Percentiles rank a stretch among this genome's conserved stretches.
Evolutionary conservation across 306 rosid genomes (phyloP).

Genomic region (Macrotyloma uniflorum): DNA sequence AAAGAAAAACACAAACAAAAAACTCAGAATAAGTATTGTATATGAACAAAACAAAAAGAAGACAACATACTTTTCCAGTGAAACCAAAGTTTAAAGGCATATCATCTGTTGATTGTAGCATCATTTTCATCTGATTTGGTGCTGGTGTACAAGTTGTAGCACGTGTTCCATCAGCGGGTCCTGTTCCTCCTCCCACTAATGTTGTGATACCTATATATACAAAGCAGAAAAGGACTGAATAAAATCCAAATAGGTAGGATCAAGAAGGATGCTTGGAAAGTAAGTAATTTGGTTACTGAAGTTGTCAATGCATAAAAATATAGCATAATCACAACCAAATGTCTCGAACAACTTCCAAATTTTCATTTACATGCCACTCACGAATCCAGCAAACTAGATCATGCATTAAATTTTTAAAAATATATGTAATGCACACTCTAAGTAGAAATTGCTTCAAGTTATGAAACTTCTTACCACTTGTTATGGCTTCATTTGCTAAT

Average conservation of each 20-base stretch:
- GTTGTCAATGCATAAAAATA: conserved; percentile 2
- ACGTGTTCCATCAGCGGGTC: conserved; percentile 90
- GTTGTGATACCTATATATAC: conserved; percentile 80
- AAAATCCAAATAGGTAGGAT: conserved; percentile 11
- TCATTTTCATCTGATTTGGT: conserved; percentile 72
- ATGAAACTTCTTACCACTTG: conserved; percentile 74
- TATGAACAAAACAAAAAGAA: conserved; percentile 13
- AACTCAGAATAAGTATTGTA: not conserved
- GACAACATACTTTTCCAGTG: conserved; percentile 77
- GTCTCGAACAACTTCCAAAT: conserved; percentile 12
- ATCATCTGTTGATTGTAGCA: conserved; percentile 90
- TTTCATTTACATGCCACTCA: not conserved
- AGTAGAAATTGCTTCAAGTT: conserved; percentile 15
- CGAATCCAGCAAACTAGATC: conserved; percentile 12
- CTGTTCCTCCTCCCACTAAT: conserved; percentile 94
- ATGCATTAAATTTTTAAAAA: conserved; percentile 24
- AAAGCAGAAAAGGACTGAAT: conserved; percentile 29
- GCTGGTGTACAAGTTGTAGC: conserved; percentile 98
- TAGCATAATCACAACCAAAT: conserved; percentile 21
- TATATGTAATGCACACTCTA: conserved; percentile 24
- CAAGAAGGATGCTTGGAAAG: conserved; percentile 6
- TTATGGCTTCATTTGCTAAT: conserved; percentile 72
- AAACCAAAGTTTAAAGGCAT: conserved; percentile 92
- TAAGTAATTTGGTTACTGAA: not conserved
- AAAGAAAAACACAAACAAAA: not conserved